phyloP scores from a whole-genome alignment of 2,329 filamentous ascomycete species.

The Alternaria metachromatica region DNA sequence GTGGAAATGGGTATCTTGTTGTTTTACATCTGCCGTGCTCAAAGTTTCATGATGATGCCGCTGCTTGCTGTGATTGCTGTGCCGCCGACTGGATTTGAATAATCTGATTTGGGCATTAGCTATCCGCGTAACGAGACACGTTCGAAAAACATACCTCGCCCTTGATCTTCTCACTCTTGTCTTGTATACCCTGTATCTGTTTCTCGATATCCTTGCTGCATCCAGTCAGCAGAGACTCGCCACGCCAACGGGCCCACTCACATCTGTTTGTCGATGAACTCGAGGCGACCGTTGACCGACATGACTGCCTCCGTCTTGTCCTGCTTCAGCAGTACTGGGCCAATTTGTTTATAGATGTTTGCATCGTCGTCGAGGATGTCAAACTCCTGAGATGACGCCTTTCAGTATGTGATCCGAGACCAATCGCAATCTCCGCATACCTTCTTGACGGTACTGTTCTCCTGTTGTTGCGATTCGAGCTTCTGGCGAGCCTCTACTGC shows the following conservation, averaged over 20 bases:
- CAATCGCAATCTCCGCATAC: constrained; percentile 51
- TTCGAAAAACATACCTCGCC: constrained; percentile 59
- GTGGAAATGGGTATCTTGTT: constrained; percentile 8
- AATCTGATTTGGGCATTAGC: constrained; percentile 27
- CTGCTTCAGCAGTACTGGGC: constrained; percentile 92
- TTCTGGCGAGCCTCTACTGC: constrained; percentile 82
- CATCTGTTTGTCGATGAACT: constrained; percentile 96
- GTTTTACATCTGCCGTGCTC: not conserved
- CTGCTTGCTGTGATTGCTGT: constrained; percentile 34
- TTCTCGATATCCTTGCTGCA: constrained; percentile 69
- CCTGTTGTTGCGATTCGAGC: constrained; percentile 91
- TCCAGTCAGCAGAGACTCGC: constrained; percentile 3
- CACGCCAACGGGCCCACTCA: constrained; percentile 53
- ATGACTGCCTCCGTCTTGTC: constrained; percentile 88
- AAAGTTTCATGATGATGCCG: constrained; percentile 11
- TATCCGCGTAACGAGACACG: not conserved
- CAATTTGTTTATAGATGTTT: constrained; percentile 94
- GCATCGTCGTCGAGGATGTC: constrained; percentile 77
- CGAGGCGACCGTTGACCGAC: constrained; percentile 87
- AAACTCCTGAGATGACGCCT: constrained; percentile 70
- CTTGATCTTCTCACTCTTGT: constrained; percentile 69
- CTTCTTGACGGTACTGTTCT: constrained; percentile 87
- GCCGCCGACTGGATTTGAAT: constrained; percentile 35
- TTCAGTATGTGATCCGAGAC: constrained; percentile 3
- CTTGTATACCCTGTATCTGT: constrained; percentile 69